Base-by-base conservation (phyloP, 1,139 yeast species). In the Taiozyma sp. region DNA sequence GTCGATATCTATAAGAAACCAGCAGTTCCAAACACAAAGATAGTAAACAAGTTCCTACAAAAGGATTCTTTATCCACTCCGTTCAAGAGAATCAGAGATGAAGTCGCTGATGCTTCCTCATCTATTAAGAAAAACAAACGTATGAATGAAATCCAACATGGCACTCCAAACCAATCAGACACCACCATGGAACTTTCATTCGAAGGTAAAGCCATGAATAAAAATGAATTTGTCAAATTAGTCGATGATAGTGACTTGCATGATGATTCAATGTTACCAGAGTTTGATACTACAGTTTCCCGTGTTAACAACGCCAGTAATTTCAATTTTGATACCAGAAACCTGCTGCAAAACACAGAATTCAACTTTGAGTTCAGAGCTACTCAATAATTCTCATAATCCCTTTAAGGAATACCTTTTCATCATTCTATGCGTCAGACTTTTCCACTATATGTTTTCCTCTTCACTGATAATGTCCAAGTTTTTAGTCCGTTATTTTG, bases 201-300 rank as follows among this genome's bases (percentile, higher is more conserved):
- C 50, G 75, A 71, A 54, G 75, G 75, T 9, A 71, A 71, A 51
- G 75, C 74, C 2, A 60, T 71, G 65, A 71, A 70, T 56, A 66
- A 65, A 49, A 68, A 68, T 51, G 75, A 71, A 56, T 56, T 70
- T 21, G 69, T 70, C 44, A 65, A 69, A 54, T 26, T 49, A 24
- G 46, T 51, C 22, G 52, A 51, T 21, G 48, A 45, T 6, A 49
- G 52, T 30, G 46, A 21, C 19, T 41, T 44, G 14, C 43, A 51
- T 48, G 62, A 57, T 44, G 58, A 30, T 11, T 28, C 45, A 13
- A 45, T 41, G 32, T 19, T 24, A 8, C 40, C 24, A 14, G 21
- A 19, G 9, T 37, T 37, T 19, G 41, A 37, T 13, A 37, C 41
- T 5, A 37, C 41, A 16, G 41, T 37, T 37, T 19, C 41, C 24